Conservation (phyloP, 257 asterid species). For the Solanum pimpinellifolium region DNA sequence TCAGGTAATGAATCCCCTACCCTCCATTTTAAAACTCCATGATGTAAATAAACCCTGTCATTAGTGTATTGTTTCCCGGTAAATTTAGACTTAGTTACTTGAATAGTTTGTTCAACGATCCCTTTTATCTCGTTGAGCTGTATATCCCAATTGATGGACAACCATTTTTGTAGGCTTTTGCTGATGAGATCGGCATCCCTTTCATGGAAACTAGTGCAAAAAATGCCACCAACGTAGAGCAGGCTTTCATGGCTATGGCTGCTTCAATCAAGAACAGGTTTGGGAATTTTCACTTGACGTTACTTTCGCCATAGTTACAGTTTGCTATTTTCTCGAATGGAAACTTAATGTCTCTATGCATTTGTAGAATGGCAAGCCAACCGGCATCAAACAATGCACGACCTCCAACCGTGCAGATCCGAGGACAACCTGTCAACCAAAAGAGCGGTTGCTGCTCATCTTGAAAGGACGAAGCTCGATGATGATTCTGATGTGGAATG, state of each 20-base stretch:
- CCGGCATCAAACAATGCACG: slow-evolving; percentile 62
- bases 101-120: not conserved
- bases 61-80: not conserved
- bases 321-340: not conserved
- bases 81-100: not conserved
- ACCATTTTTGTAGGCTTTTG: slow-evolving; percentile 21
- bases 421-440: slow-evolving; percentile 78
- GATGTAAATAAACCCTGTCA: not conserved
- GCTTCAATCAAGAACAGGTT: slow-evolving; percentile 34
- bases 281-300: not conserved
- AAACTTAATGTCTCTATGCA: not conserved
- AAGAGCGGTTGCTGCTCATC: slow-evolving; percentile 79
- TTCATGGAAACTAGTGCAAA: slow-evolving; percentile 42
- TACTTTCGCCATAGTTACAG: not conserved
- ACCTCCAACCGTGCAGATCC: slow-evolving; percentile 75
- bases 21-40: not conserved
- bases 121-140: not conserved
- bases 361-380: slow-evolving; percentile 87
- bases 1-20: slow-evolving; percentile 31
- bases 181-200: slow-evolving; percentile 39
- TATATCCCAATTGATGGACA: not conserved
- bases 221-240: slow-evolving; percentile 27
- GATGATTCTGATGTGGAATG: slow-evolving; percentile 16
- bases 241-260: slow-evolving; percentile 44
- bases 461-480: slow-evolving; percentile 10